Evolutionary conservation across 805 yeast genomes (phyloP), one percentile per base, ranked within the genome.

Genomic region (Saturnispora halmiae): DNA sequence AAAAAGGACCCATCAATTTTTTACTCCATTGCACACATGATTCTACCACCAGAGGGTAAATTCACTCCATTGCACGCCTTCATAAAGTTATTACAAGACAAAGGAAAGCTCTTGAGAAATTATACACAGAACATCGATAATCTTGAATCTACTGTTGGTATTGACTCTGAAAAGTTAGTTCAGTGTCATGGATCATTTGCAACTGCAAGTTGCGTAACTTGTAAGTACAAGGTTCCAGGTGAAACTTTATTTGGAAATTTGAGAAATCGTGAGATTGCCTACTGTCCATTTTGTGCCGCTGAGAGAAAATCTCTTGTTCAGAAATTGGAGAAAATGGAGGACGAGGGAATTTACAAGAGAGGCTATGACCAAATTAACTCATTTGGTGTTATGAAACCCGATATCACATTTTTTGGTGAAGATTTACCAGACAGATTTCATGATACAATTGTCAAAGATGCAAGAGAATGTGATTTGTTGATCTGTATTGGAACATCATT

Each of bases 161-260:
- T 87, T 6, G 57, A 65, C 6, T 60, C 69, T 2, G 84, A 79
- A 6, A 78, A 76, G 50, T 58, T 82, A 47, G 82, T 87, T 19
- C 95, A 86, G 60, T 87, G 96, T 55, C 96, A 87, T 60, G 96
- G 96, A 1, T 83, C 94, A 2, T 87, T 87, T 60, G 95, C 94
- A 0, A 72, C 75, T 0, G 96, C 95, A 7, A 75, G 87, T 3
- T 87, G 96, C 55, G 68, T 78, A 27, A 77, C 88, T 3, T 87
- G 96, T 57, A 70, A 73, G 37, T 72, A 72, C 55, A 64, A 70
- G 53, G 74, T 78, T 6, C 72, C 74, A 2, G 96, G 96, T 14
- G 73, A 71, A 38, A 67, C 68, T 20, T 67, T 87, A 2, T 83
- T 67, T 52, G 69, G 70, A 11, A 73, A 72, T 40, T 77, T 87